Conservation (phyloP, 345 rosid species). For the Tarenaya hassleriana region DNA sequence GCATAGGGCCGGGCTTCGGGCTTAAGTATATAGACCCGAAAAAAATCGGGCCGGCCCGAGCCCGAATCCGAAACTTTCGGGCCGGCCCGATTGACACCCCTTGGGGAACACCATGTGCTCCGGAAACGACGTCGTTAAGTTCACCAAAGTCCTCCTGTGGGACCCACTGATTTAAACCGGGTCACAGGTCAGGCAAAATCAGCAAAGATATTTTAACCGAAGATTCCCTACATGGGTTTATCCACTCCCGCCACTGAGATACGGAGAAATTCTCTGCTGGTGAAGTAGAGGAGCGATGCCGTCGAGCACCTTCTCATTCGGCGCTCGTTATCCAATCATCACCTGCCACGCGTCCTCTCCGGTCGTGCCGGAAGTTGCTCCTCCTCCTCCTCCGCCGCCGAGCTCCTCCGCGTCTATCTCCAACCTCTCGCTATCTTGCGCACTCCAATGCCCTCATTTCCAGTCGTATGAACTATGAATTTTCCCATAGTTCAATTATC, state of each 20-base stretch:
- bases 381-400: slow-evolving; percentile 21
- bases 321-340: slow-evolving; percentile 38
- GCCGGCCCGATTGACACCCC: too few relatives aligned
- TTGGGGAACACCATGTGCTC: slow-evolving; percentile 56
- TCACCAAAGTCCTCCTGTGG: slow-evolving; percentile 75
- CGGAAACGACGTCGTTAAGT: slow-evolving; percentile 70
- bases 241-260: slow-evolving; percentile 49
- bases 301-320: slow-evolving; percentile 35
- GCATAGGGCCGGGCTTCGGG: too few relatives aligned
- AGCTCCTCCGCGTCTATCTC: slow-evolving; percentile 21
- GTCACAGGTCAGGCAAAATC: too few relatives aligned
- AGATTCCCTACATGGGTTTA: slow-evolving; percentile 22
- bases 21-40: too few relatives aligned
- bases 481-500: too few relatives aligned
- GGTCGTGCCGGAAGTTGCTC: slow-evolving; percentile 6
- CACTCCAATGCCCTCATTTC: slow-evolving; percentile 81
- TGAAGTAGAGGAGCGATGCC: too few relatives aligned
- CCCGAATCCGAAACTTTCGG: too few relatives aligned
- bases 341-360: slow-evolving; percentile 43
- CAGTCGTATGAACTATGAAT: slow-evolving; percentile 69
- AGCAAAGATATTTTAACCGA: too few relatives aligned
- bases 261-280: too few relatives aligned
- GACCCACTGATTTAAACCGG: too few relatives aligned
- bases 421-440: slow-evolving; percentile 41
- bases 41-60: too few relatives aligned